These are phyloP conservation scores for Bipolaris sorokiniana DNA, from an alignment of 2,329 filamentous ascomycete species.

Conservation along the genomic window DNA sequence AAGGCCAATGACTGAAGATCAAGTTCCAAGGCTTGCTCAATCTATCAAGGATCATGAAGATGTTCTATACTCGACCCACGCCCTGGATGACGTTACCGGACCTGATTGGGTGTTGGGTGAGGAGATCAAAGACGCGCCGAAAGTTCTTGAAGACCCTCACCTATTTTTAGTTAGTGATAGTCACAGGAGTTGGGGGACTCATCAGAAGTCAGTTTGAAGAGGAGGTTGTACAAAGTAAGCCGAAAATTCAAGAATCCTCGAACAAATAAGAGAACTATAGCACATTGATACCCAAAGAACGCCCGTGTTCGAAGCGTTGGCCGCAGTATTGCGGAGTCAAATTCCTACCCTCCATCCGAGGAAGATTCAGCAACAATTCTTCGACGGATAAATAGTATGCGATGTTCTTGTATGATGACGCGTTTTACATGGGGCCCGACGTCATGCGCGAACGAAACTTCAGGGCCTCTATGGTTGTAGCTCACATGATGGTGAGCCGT, in stretches of 20 bases:
- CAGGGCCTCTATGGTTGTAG: neutral
- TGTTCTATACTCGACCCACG: neutral
- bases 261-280: neutral
- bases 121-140: neutral
- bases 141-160: no score
- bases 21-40: no score
- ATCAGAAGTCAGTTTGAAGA: neutral
- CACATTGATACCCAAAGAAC: neutral
- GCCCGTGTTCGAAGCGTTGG: neutral
- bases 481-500: neutral
- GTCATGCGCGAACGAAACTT: slow-evolving; percentile 9
- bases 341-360: no score
- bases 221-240: neutral
- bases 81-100: neutral
- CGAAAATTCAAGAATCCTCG: neutral
- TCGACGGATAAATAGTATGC: neutral
- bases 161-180: no score
- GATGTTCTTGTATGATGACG: slow-evolving; percentile 6
- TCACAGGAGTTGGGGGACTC: neutral
- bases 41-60: no score
- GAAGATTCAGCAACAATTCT: neutral
- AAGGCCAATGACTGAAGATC: no score
- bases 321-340: neutral
- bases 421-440: slow-evolving; percentile 10
- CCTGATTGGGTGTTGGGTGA: neutral